phyloP scores from a whole-genome alignment of 352 stramenopile species.

The Phytophthora pluvialis region DNA sequence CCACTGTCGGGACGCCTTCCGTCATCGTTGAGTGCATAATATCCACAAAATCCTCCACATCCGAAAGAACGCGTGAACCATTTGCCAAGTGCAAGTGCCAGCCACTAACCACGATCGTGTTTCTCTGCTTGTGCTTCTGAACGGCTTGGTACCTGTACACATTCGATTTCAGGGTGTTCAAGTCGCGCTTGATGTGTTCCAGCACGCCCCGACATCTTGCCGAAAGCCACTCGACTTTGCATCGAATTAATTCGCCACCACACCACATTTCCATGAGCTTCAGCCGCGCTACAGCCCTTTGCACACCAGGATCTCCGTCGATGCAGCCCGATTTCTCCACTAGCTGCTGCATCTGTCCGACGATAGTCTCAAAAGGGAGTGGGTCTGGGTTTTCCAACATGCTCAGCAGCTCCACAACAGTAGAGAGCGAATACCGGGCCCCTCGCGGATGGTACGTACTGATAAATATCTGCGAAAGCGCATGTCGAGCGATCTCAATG shows the following conservation, averaged over 20 bases:
- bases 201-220: neutral
- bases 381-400: neutral
- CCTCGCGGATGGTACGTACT: neutral
- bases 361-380: neutral
- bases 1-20: neutral
- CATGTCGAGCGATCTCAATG: neutral
- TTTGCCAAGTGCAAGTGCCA: neutral
- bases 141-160: neutral
- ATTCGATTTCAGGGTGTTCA: neutral
- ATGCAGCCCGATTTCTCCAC: neutral
- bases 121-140: neutral
- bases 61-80: neutral
- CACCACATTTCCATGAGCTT: neutral
- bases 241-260: neutral
- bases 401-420: neutral
- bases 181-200: neutral
- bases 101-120: neutral
- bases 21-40: neutral
- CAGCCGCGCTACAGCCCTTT: neutral
- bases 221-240: slow-evolving; percentile 1
- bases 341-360: neutral
- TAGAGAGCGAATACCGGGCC: neutral
- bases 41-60: neutral
- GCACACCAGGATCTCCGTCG: neutral
- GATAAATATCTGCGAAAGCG: neutral